Conservation (phyloP, 306 rosid genomes). For the Rosa chinensis region DNA sequence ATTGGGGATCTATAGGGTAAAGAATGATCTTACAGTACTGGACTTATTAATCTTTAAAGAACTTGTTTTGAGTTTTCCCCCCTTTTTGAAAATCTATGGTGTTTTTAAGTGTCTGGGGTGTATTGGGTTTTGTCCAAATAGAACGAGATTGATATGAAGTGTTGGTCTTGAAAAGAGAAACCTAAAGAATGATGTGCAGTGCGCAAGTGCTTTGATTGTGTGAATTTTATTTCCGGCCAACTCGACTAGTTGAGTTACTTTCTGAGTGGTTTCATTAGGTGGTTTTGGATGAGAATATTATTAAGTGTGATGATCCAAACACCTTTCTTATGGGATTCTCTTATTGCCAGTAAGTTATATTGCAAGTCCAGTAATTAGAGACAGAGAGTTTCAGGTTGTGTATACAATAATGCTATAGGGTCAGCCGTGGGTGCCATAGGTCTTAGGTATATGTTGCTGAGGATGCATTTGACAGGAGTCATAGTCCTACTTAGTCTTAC, state of each 20-base stretch:
- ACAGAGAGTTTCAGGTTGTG: background rate
- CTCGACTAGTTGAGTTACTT: background rate
- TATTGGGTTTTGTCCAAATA: background rate
- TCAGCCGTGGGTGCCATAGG: background rate
- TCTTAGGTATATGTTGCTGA: background rate
- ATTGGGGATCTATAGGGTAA: background rate
- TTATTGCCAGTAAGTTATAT: slow-evolving; percentile 7
- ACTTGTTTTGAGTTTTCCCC: background rate
- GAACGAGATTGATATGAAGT: background rate
- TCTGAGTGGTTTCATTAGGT: background rate
- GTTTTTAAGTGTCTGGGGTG: background rate
- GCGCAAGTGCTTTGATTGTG: background rate
- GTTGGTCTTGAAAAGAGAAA: background rate
- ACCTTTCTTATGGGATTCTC: background rate
- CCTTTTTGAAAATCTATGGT: background rate
- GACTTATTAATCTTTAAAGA: background rate
- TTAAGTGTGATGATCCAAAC: background rate
- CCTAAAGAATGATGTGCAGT: background rate
- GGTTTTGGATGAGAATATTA: background rate
- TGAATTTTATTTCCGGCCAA: background rate
- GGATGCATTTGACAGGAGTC: background rate
- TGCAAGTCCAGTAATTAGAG: background rate
- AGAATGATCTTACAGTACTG: background rate
- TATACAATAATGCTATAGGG: background rate
- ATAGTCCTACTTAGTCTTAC: background rate